Conservation (phyloP, 768 basidiomycete genomes). For the Lactarius trivialis region DNA sequence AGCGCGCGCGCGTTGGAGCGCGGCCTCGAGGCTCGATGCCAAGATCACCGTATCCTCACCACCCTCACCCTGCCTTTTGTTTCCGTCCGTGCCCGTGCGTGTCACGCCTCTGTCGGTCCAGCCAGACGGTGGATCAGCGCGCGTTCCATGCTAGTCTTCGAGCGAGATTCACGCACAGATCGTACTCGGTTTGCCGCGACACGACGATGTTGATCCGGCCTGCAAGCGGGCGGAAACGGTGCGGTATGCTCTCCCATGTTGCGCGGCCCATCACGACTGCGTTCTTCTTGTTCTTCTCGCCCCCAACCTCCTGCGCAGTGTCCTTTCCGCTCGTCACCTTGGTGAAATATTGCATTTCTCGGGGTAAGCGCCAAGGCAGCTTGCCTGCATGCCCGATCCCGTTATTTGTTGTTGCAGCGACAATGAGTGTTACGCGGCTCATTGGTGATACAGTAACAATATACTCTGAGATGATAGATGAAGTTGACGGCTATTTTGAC, state of each 20-base stretch:
- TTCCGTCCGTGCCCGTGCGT: neutral
- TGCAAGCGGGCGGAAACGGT: constrained; percentile 72
- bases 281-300: constrained; percentile 39
- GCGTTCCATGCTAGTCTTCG: neutral
- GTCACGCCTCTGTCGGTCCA: neutral
- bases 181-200: constrained; percentile 50
- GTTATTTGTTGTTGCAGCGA: constrained; percentile 81
- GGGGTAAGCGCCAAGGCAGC: constrained; percentile 85
- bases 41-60: constrained; percentile 30
- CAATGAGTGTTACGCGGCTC: constrained; percentile 61
- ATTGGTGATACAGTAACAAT: constrained; percentile 1
- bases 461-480: neutral
- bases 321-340: constrained; percentile 61
- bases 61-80: neutral
- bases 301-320: constrained; percentile 27
- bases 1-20: constrained; percentile 27
- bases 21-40: constrained; percentile 38
- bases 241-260: constrained; percentile 96
- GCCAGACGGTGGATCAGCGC: constrained; percentile 10
- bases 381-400: constrained; percentile 76
- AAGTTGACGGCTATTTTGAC: neutral
- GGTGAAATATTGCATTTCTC: constrained; percentile 92
- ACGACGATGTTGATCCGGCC: constrained; percentile 75
- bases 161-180: constrained; percentile 44
- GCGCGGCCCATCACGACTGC: constrained; percentile 92